Evolutionary conservation across 2,329 filamentous ascomycete genomes (phyloP), one percentile per base, ranked within the genome.

Genomic region (Akanthomyces lecanii): DNA sequence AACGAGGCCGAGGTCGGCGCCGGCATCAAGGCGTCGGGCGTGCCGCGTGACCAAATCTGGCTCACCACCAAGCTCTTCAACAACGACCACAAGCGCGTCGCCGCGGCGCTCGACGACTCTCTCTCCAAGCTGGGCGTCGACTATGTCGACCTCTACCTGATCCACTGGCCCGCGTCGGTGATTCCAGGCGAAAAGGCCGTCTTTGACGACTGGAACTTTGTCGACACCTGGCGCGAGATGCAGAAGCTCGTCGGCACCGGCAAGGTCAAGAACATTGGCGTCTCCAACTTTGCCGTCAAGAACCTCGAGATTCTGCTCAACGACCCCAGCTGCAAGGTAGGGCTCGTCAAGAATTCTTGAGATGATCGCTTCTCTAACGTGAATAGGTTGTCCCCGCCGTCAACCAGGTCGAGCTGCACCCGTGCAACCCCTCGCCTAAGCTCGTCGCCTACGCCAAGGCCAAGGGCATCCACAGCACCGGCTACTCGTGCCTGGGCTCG

Each of bases 51-150:
- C 62, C 77, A 89, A 69, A 85, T 90, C 72, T 91, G 85, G 82
- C 75, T 90, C 63, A 94, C 91, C 59, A 92, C 90, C 69, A 96
- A 95, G 82, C 85, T 94, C 61, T 85, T 91, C 81, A 92, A 93
- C 82, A 83, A 88, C 57, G 89, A 87, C 83, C 89, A 92, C 78
- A 86, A 89, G 77, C 82, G 84, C 65, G 88, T 88, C 33, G 76
- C 80, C 45, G 83, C 88, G 71, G 88, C 82, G 28, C 79, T 90
- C 62, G 79, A 83, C 64, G 76, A 77, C 60, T 87, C 85, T 12
- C 78, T 90, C 63, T 79, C 83, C 72, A 83, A 81, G 67, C 78
- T 90, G 21, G 83, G 83, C 51, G 80, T 80, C 21, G 84, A 87
- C 68, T 90, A 90, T 69, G 79, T 91, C 65, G 88, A 90, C 72